Evolutionary conservation across 495 filamentous ascomycete species (phyloP), one percentile per base, ranked within the genome.

Genomic region (Apodospora peruviana): DNA sequence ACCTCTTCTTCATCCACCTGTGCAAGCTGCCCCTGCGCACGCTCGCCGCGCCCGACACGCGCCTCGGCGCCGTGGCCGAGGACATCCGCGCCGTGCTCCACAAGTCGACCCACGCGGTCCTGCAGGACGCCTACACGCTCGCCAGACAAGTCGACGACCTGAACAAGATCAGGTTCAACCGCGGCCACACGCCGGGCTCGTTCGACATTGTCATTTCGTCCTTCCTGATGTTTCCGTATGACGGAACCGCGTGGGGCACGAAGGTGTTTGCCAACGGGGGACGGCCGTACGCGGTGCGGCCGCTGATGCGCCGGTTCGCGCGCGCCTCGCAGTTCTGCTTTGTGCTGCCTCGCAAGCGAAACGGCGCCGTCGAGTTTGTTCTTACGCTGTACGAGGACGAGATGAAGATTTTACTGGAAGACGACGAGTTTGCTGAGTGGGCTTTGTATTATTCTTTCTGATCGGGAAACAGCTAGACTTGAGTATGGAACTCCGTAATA

Each of bases 301-400:
- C 35, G 22, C 20, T 53, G 22, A 50, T 48, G 45, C 38, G 16
- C 16, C 20, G 17, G 5, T 23, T 39, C 45, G 39, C 50, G n/a
- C 44, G n/a, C n/a, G 12, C 24, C 17, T 34, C 23, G 18, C 54
- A 43, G 3, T 14, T 20, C 19, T 49, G 49, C 25, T 41, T 50
- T 24, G 41, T 50, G 7, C 16, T 57, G 43, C 50, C 54, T 20
- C 35, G 40, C 10, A 49, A 47, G 23, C 34, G 16, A 7, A 37
- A 32, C 17, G 45, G 45, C 23, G 54, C 50, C 22, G 32, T 53
- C 9, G 54, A 57, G 41, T 46, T 57, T 18, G 19, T 50, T 10
- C 32, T 41, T 14, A 53, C n/a, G 22, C 29, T 57, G 16, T 53
- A 43, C 25, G 40, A 53, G 2, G 54, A 57, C 9, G 54, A 57